phyloP scores from a whole-genome alignment of 169 alveolate species.

The Cryptosporidium ubiquitum region DNA sequence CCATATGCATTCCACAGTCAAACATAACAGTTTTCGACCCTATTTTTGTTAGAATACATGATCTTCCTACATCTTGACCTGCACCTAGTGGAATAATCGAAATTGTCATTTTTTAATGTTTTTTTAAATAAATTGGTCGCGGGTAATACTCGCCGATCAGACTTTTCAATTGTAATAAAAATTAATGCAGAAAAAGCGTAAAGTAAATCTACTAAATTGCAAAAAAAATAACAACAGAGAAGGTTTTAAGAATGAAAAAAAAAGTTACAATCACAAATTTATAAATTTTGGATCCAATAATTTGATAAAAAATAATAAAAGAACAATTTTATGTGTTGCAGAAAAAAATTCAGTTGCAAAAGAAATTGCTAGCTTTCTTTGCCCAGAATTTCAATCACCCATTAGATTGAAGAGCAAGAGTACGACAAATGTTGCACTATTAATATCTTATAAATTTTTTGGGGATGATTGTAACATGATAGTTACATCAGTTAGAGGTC shows the following conservation, averaged over 20 bases:
- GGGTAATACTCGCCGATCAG: background rate
- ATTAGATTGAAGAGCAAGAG: slow-evolving; percentile 71
- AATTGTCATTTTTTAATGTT: slow-evolving; percentile 29
- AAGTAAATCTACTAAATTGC: background rate
- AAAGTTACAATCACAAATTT: background rate
- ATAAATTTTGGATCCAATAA: background rate
- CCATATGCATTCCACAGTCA: slow-evolving; percentile 98
- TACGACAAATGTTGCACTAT: slow-evolving; percentile 81
- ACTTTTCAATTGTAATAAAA: background rate
- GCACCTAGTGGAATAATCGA: slow-evolving; percentile 92
- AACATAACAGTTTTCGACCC: slow-evolving; percentile 93
- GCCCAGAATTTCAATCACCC: slow-evolving; percentile 48
- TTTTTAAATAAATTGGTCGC: background rate
- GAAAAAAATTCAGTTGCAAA: slow-evolving; percentile 88
- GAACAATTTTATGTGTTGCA: slow-evolving; percentile 80
- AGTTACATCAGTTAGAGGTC: slow-evolving; percentile 91
- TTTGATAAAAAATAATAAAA: background rate
- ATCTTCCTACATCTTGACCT: slow-evolving; percentile 98
- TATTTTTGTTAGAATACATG: slow-evolving; percentile 93
- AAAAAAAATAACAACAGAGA: background rate
- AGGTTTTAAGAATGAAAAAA: background rate
- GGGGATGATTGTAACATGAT: slow-evolving; percentile 85
- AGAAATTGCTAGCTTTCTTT: slow-evolving; percentile 77
- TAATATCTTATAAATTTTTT: slow-evolving; percentile 77
- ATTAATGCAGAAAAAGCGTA: background rate